Evolutionary conservation across 108 stramenopile species (phyloP).

Genomic region (Cyclotella sp.): DNA sequence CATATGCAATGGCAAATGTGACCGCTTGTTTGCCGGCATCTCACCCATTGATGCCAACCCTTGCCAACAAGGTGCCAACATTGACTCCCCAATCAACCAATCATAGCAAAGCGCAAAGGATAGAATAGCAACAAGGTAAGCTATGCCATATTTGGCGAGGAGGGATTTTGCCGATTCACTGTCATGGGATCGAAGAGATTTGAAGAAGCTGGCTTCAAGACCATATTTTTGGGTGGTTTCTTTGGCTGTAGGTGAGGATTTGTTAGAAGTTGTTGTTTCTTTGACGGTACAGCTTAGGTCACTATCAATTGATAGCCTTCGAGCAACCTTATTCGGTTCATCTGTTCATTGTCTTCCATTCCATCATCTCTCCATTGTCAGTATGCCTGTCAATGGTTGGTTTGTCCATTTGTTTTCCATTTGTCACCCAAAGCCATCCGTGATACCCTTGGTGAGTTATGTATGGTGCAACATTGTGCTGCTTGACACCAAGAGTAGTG

Average conservation of each 20-base stretch:
- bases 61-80: constrained; percentile 75
- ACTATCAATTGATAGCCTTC: no score
- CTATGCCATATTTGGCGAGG: constrained; percentile 87
- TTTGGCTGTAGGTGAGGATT: constrained; percentile 40
- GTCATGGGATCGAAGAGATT: constrained; percentile 69
- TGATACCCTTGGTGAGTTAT: no score
- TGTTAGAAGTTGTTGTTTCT: no score
- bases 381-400: no score
- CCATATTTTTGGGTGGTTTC: constrained; percentile 88
- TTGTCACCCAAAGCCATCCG: no score
- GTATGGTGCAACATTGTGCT: no score
- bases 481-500: no score
- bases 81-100: constrained; percentile 92
- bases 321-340: no score
- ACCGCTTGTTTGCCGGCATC: constrained; percentile 81
- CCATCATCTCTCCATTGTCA: no score
- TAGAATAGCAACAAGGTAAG: constrained; percentile 93
- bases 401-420: no score
- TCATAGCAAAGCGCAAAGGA: constrained; percentile 89
- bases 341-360: no score
- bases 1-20: constrained; percentile 96
- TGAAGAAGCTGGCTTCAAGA: constrained; percentile 87
- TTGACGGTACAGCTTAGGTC: no score
- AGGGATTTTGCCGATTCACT: constrained; percentile 86
- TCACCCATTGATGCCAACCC: constrained; percentile 82